Conservation (phyloP, 441 rosid species). For the Gossypium gossypioides region DNA sequence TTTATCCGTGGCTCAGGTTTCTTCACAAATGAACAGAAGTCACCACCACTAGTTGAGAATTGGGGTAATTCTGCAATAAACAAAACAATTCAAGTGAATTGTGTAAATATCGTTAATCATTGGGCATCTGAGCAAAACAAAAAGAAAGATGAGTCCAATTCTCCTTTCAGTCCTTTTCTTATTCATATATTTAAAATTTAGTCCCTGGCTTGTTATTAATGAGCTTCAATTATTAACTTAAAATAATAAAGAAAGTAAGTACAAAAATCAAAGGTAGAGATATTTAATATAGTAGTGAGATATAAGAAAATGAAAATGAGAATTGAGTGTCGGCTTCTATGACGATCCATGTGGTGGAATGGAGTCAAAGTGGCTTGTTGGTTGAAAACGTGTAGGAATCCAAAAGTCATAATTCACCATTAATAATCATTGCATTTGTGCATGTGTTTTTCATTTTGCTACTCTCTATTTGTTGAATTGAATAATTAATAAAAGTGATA, state of each 20-base stretch:
- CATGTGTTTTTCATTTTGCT: not conserved
- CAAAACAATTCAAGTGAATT: not conserved
- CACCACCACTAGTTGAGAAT: not conserved
- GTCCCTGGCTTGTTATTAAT: too few relatives aligned
- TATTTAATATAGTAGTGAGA: too few relatives aligned
- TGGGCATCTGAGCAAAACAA: not conserved
- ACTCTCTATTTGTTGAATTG: too few relatives aligned
- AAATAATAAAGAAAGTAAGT: too few relatives aligned
- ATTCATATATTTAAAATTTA: too few relatives aligned
- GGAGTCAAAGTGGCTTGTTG: not conserved
- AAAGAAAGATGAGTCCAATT: not conserved
- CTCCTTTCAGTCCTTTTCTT: too few relatives aligned
- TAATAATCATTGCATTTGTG: not conserved
- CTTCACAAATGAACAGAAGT: not conserved
- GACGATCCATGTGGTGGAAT: not conserved
- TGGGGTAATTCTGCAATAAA: not conserved
- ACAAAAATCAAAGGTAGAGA: too few relatives aligned
- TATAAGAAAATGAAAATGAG: too few relatives aligned
- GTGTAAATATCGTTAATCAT: not conserved
- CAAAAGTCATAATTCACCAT: not conserved
- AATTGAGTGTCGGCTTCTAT: not conserved
- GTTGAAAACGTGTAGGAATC: not conserved
- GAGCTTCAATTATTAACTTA: too few relatives aligned
- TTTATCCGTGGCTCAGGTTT: constrained; percentile 3
- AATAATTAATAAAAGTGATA: too few relatives aligned